Base-by-base conservation (phyloP, 2,329 filamentous ascomycete genomes). In the Apiospora malaysiana region DNA sequence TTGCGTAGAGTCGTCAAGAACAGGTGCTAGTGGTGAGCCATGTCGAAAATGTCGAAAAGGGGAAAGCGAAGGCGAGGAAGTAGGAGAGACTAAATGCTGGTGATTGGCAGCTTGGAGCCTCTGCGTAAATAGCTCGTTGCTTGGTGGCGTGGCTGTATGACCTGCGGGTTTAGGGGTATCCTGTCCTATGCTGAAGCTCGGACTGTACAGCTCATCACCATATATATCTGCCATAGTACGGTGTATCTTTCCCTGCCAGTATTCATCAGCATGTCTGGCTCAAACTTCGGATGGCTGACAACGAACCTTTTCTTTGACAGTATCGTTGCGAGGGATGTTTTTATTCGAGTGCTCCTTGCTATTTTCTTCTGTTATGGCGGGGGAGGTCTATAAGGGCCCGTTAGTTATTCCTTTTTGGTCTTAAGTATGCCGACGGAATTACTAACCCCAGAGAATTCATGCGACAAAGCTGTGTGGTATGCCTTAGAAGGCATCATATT, bases 141-240 rank as follows among this genome's bases (percentile, higher is more conserved):
- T 81, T 18, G 86, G 82, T 16, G 91, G 88, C 66, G 87, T 82
- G 65, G 85, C 80, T 40, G 84, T 79, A 27, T 80, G 83, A 76
- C 75, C 81, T 73, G 81, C 77, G 67, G 85, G 83, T 14, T 85
- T 82, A 14, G 87, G 85, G 3, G 89, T 83, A 6, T 89, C 83
- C 0, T 88, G 86, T 0, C 87, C 87, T 77, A 91, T 85, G 45
- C 84, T 85, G 72, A 91, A 90, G 75, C 86, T 87, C 0, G 92
- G 91, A 76, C 92, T 94, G 85, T 93, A 97, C 0, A 97, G 87
- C 80, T 96, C 94, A 79, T 97, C 95, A 76, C 90, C 88, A 77
- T 93, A 95, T 67, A 94, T 88, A 78, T 97, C 94, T 23, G 94
- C 95, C 83, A 96, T 94, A 0, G 94, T 96, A 71, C 94, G 88